These are phyloP conservation scores for Globisporangium lucens DNA, from an alignment of 352 stramenopile genomes.

Conservation along the genomic window DNA sequence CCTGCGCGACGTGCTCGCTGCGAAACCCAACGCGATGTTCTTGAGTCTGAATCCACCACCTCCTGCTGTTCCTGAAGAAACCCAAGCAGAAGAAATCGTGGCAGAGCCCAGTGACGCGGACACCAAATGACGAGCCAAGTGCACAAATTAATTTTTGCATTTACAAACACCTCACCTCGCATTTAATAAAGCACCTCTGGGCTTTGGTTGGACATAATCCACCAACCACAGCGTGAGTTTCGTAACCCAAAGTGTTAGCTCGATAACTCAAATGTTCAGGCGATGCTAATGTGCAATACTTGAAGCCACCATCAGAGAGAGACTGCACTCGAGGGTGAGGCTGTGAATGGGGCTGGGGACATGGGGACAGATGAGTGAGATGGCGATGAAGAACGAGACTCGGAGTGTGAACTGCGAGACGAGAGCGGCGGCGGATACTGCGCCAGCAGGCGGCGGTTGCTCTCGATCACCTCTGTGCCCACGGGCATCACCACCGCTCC, in stretches of 20 bases:
- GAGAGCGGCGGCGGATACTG: slow-evolving; percentile 19
- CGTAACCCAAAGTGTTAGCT: neutral
- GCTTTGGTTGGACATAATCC: neutral
- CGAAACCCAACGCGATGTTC: slow-evolving; percentile 39
- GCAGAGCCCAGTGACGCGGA: neutral
- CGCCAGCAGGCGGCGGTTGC: slow-evolving; percentile 25
- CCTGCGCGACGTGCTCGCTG: slow-evolving; percentile 40
- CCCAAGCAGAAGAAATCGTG: neutral
- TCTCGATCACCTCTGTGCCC: slow-evolving; percentile 20
- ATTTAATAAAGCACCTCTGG: no score
- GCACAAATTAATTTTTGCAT: neutral
- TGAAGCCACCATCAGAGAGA: neutral
- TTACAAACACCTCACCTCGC: no score
- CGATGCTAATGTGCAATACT: neutral
- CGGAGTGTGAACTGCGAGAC: neutral
- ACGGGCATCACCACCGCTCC: slow-evolving; percentile 7
- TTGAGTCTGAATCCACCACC: neutral
- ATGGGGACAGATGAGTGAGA: neutral
- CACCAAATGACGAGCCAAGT: neutral
- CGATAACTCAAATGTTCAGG: neutral
- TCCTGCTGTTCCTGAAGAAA: neutral
- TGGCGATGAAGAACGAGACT: neutral
- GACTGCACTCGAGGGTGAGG: neutral
- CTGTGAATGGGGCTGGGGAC: neutral
- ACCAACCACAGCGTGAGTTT: neutral